These are phyloP conservation scores for Lenzites betulinus DNA, from an alignment of 768 basidiomycete species.

Conservation along the genomic window DNA sequence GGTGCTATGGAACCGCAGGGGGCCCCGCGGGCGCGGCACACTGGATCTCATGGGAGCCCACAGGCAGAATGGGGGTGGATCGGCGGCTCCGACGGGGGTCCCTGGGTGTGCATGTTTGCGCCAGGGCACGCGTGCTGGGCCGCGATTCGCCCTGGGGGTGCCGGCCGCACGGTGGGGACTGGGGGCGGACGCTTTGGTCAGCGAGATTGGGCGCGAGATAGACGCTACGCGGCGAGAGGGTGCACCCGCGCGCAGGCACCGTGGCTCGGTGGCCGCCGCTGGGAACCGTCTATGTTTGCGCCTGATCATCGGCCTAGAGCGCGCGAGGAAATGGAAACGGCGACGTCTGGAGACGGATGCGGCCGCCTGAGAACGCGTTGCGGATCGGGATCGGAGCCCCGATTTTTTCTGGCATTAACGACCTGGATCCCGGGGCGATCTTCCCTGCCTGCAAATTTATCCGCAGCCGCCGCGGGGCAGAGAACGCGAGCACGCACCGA, in stretches of 20 bases:
- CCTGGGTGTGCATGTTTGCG: constrained; percentile 2
- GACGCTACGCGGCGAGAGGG: constrained; percentile 18
- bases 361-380: constrained; percentile 13
- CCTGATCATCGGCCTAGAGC: constrained; percentile 9
- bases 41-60: constrained; percentile 19
- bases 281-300: constrained; percentile 22
- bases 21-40: not conserved
- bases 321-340: constrained; percentile 13
- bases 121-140: not conserved
- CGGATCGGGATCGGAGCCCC: constrained; percentile 14
- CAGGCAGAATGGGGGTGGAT: constrained; percentile 6
- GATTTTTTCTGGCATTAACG: constrained; percentile 1
- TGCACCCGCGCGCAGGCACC: constrained; percentile 17
- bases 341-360: constrained; percentile 6
- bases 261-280: not conserved
- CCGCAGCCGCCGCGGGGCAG: constrained; percentile 1
- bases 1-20: constrained; percentile 4
- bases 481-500: not conserved
- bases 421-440: constrained; percentile 11
- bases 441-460: constrained; percentile 17
- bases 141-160: constrained; percentile 13
- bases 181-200: constrained; percentile 10
- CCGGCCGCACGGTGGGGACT: constrained; percentile 7
- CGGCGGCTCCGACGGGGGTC: not conserved
- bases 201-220: constrained; percentile 19